phyloP scores from a whole-genome alignment of 2,329 filamentous ascomycete genomes.

The Cercospora canescens region DNA sequence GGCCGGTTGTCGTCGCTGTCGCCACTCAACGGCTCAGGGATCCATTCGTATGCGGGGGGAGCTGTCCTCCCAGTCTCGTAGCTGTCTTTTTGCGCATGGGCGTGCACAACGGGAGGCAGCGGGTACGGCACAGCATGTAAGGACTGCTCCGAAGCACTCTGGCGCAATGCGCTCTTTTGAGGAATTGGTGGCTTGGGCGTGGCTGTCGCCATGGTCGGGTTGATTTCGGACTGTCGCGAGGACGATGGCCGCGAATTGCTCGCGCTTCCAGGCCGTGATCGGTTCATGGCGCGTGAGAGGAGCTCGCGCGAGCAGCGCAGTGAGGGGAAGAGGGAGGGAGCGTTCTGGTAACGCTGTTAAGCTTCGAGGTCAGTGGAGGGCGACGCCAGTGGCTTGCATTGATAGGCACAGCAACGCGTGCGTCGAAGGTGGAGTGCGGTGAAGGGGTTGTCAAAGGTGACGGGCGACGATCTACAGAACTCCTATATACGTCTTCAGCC shows the following conservation, averaged over 20 bases:
- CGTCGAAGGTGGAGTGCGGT: background rate
- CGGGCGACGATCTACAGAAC: background rate
- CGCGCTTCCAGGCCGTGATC: background rate
- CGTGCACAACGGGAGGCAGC: background rate
- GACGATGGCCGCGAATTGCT: background rate
- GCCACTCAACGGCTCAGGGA: slow-evolving; percentile 16
- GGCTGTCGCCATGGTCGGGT: background rate
- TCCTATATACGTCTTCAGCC: background rate
- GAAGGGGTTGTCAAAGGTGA: background rate
- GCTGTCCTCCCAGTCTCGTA: slow-evolving; percentile 20
- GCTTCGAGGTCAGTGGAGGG: background rate
- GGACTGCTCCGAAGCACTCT: slow-evolving; percentile 10
- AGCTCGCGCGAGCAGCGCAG: background rate
- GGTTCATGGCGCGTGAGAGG: slow-evolving; percentile 1
- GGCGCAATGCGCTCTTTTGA: slow-evolving; percentile 21
- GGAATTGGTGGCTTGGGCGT: slow-evolving; percentile 22
- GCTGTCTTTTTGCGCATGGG: slow-evolving; percentile 11
- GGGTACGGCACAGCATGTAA: background rate
- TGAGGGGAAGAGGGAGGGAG: background rate
- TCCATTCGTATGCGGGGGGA: slow-evolving; percentile 32
- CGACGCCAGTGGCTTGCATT: slow-evolving; percentile 6
- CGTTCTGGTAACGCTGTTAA: background rate
- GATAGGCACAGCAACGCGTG: background rate
- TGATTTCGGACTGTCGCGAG: background rate
- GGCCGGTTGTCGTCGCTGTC: slow-evolving; percentile 20